Conservation (phyloP, 768 basidiomycete genomes). For the Scleroderma citrinum region DNA sequence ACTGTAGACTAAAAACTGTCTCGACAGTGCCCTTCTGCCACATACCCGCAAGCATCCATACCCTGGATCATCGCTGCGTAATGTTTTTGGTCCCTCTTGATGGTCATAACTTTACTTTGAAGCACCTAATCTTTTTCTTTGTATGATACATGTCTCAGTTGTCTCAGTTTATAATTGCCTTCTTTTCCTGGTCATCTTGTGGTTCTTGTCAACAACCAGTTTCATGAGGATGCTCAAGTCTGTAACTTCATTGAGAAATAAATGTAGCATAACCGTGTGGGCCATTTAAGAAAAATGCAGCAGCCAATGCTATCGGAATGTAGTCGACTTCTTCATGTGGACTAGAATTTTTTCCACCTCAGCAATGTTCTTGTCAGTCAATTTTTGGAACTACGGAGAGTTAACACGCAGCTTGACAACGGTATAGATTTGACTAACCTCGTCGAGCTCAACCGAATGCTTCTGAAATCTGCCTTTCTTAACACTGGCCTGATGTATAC, state of each 20-base stretch:
- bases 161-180: no score
- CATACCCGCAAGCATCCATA: no score
- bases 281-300: no score
- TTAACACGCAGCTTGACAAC: slow-evolving; percentile 1
- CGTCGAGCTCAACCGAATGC: slow-evolving; percentile 62
- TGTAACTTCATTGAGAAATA: neutral
- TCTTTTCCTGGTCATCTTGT: no score
- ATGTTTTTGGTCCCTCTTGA: no score
- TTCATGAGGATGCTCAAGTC: no score
- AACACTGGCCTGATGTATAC: slow-evolving; percentile 57
- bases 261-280: neutral
- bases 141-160: no score
- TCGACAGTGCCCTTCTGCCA: neutral
- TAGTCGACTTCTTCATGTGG: slow-evolving; percentile 55
- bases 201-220: no score
- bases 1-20: neutral
- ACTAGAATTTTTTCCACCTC: slow-evolving; percentile 65
- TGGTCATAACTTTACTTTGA: no score
- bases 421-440: slow-evolving; percentile 41
- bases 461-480: slow-evolving; percentile 69
- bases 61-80: no score
- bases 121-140: no score
- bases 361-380: slow-evolving; percentile 53
- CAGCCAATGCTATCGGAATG: slow-evolving; percentile 15
- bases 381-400: slow-evolving; percentile 60